Evolutionary conservation across 208 protist species (phyloP).

Genomic region (Trypanosoma conorhini): DNA sequence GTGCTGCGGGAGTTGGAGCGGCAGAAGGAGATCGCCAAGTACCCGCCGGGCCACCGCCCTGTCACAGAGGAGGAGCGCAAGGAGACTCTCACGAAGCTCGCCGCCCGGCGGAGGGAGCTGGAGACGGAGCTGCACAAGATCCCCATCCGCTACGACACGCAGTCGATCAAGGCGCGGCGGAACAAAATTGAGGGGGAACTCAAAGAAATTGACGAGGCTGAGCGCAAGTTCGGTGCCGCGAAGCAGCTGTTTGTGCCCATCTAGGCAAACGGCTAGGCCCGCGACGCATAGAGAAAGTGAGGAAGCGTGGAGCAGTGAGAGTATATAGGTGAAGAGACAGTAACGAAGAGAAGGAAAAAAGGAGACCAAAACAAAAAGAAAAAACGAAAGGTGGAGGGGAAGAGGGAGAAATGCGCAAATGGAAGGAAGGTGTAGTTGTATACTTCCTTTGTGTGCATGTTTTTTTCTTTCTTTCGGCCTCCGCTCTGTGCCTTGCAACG

Average conservation of each 20-base stretch:
- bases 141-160: conserved; percentile 86
- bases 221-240: conserved; percentile 68
- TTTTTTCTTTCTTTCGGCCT: neutral
- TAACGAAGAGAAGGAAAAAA: conserved; percentile 14
- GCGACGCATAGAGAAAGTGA: conserved; percentile 3
- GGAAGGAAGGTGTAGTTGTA: neutral
- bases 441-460: neutral
- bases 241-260: conserved; percentile 73
- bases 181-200: conserved; percentile 74
- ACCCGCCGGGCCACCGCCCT: conserved; percentile 79
- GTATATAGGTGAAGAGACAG: neutral
- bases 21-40: conserved; percentile 59
- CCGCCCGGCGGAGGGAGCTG: conserved; percentile 59
- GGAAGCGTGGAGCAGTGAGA: neutral
- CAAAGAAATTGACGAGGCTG: conserved; percentile 59
- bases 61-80: conserved; percentile 78
- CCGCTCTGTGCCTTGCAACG: neutral
- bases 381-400: no score
- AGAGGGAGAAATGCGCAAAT: no score
- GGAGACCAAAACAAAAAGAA: neutral
- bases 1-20: conserved; percentile 49
- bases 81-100: conserved; percentile 55
- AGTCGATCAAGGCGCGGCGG: conserved; percentile 58
- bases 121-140: conserved; percentile 80
- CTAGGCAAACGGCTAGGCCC: conserved; percentile 17